Conservation (phyloP, 768 basidiomycete species). For the Suillus americanus region DNA sequence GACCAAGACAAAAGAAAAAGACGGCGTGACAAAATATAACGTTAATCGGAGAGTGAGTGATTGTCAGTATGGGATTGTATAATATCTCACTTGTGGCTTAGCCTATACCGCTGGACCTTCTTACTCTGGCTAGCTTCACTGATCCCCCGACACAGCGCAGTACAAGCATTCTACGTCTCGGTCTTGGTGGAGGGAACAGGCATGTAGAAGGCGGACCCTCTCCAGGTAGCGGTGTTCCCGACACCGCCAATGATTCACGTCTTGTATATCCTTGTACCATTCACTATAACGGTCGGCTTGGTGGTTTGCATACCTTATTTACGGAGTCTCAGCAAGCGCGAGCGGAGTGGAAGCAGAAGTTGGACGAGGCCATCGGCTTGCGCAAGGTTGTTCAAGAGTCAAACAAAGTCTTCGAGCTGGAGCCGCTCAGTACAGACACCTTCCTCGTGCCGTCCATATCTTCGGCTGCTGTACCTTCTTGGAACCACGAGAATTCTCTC, state of each 20-base stretch:
- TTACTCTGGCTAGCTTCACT: slow-evolving; percentile 81
- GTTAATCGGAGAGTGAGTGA: slow-evolving; percentile 74
- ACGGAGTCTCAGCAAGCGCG: slow-evolving; percentile 78
- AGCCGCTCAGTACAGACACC: slow-evolving; percentile 85
- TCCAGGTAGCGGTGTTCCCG: slow-evolving; percentile 33
- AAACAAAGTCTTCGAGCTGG: slow-evolving; percentile 93
- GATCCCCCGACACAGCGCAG: slow-evolving; percentile 78
- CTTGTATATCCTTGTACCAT: slow-evolving; percentile 86
- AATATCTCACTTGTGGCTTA: slow-evolving; percentile 28
- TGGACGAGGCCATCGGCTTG: slow-evolving; percentile 85
- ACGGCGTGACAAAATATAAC: slow-evolving; percentile 71
- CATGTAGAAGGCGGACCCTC: slow-evolving; percentile 28
- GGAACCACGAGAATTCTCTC: slow-evolving; percentile 67
- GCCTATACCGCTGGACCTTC: slow-evolving; percentile 92
- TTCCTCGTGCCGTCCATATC: slow-evolving; percentile 76
- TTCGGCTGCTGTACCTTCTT: slow-evolving; percentile 48
- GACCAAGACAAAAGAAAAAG: slow-evolving; percentile 82
- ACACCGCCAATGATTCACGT: slow-evolving; percentile 59
- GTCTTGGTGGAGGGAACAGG: slow-evolving; percentile 45
- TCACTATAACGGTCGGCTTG: slow-evolving; percentile 84
- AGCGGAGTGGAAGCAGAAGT: slow-evolving; percentile 84
- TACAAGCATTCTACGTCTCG: slow-evolving; percentile 66
- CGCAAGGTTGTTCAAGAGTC: slow-evolving; percentile 88
- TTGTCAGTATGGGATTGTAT: not conserved
- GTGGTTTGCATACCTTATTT: slow-evolving; percentile 85